Conservation (phyloP, 140 eudicot species). For the Senecio squalidus region DNA sequence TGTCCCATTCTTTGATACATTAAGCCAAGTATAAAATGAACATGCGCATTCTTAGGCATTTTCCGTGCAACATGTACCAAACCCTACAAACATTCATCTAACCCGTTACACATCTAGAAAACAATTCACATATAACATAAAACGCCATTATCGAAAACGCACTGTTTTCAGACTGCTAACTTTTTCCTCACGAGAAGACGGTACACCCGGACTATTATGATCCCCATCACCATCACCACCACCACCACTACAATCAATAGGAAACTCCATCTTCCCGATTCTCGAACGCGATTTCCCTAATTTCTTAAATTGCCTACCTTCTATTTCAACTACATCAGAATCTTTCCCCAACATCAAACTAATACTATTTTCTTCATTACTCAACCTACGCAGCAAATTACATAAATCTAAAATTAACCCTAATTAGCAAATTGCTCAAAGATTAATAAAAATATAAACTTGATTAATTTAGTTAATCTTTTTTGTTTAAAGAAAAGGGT, state of each 20-base stretch:
- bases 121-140: too few species aligned
- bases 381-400: constrained; percentile 35
- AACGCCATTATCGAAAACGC: constrained; percentile 24
- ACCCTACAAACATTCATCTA: constrained; percentile 44
- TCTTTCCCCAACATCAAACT: constrained; percentile 47
- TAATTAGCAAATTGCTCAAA: too few species aligned
- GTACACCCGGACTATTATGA: constrained; percentile 62
- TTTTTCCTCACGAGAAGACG: constrained; percentile 93
- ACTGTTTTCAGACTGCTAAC: constrained; percentile 97
- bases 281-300: constrained; percentile 64
- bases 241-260: constrained; percentile 73
- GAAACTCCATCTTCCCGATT: constrained; percentile 52
- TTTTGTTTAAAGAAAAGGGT: not conserved
- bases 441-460: too few species aligned
- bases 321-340: constrained; percentile 57
- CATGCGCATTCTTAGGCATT: constrained; percentile 96
- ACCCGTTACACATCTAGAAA: constrained; percentile 1
- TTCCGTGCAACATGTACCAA: constrained; percentile 83
- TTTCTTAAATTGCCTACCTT: constrained; percentile 55
- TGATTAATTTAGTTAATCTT: too few species aligned
- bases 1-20: constrained; percentile 98
- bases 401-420: not conserved
- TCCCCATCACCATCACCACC: constrained; percentile 77
- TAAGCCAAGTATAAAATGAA: constrained; percentile 84
- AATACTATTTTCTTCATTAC: constrained; percentile 40